Evolutionary conservation across 2,329 filamentous ascomycete species (phyloP), one percentile per base, ranked within the genome.

Genomic region (Penicillium sp.): DNA sequence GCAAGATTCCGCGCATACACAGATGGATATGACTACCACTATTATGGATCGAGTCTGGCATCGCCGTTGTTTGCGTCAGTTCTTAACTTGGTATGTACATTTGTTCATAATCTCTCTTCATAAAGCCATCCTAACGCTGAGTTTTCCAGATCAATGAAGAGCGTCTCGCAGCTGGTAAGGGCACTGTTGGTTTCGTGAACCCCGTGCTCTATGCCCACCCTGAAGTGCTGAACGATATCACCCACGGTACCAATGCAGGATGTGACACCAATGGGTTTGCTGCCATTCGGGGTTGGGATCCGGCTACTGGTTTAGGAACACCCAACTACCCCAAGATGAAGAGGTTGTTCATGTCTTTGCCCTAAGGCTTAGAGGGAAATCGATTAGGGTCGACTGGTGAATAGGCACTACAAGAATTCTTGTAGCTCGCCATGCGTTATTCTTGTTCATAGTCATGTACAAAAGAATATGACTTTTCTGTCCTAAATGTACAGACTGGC

Each of bases 181-280:
- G 75, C 5, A 73, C 82, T 0, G 77, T 86, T 12, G 84, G 84
- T 0, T 86, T 86, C 65, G 71, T 86, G 22, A 83, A 86, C 55
- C 83, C 80, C 0, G 79, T 80, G 44, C 68, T 85, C 10, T 73
- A 75, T 57, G 66, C 62, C 26, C 63, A 74, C 51, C 66, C 67
- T 0, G 71, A 77, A 19, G 78, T 75, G 3, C 76, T 78, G 1
- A 74, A 75, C 2, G 81, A 81, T 22, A 82, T 83, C 49, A 74
- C 75, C 30, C 78, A 78, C 37, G 76, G 76, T 2, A 74, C 76
- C 22, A 74, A 70, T 53, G 59, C 65, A 22, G 73, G 72, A 1
- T 75, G 74, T 64, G 66, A 57, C 15, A 70, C 70, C 1, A 60
- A 73, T 12, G 73, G 72, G 1, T 74, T 75, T 47, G 59, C 61